Base-by-base conservation (phyloP, 495 filamentous ascomycete species). In the Barbatosphaeria neglecta region DNA sequence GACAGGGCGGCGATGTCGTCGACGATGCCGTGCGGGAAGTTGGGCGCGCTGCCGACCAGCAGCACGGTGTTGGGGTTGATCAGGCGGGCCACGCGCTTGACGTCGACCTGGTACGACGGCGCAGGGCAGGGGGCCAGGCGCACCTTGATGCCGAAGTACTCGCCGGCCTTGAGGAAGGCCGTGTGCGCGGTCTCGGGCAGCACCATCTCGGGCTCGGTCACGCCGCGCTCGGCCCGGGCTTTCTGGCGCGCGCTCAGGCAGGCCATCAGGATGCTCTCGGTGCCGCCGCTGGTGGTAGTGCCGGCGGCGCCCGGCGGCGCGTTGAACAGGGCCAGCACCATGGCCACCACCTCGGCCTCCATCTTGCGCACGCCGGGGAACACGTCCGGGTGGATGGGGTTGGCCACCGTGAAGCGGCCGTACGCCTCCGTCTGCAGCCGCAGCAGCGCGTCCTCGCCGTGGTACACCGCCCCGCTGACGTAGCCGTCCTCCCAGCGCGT, bases 291-390 rank as follows among this genome's bases (percentile, higher is more conserved):
- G 16, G 92, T 97, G 43, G 84, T 90, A 4, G 93, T 88, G 46
- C 92, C 92, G 23, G 83, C 90, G 17, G 81, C 88, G 44, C 78
- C 82, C 2, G 74, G 60, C 24, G 93, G 90, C n/a, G 84, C 87
- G 62, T 95, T 87, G 72, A 96, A 99, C 64, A 99, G 69, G 25
- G 77, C 73, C 37, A 96, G 69, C 41, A 95, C 87, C 92, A 99
- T 99, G 46, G 89, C 82, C 35, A 99, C 92, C 58, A 97, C 74
- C 70, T 99, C 92, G 23, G 92, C 90, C 68, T 99, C 92, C 92
- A 99, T 99, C 72, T 99, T 99, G 54, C 92, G 73, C 23, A 99
- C 89, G 28, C 90, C 92, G 37, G 92, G 92, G 68, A 99, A 99
- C 31, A 97, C 89, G 69, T 99, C 92, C 25, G 92, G 92, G 67